A percentile compares a stretch with the other conserved stretches of the same genome.
These are phyloP conservation scores for Sequoia sempervirens DNA, from an alignment of 75 land plant genomes.

Conservation along the genomic window DNA sequence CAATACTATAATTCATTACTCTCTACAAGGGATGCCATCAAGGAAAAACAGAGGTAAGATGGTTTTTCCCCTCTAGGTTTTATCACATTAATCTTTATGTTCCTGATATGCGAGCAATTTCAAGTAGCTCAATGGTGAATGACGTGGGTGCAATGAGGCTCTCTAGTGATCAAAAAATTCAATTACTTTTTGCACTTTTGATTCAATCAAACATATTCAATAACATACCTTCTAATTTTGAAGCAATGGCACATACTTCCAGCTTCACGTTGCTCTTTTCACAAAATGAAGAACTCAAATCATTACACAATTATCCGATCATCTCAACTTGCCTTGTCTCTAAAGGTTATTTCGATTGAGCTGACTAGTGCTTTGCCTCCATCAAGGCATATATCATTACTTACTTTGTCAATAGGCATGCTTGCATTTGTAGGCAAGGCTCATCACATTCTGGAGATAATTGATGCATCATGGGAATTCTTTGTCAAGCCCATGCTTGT, in stretches of 20 bases:
- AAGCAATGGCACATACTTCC: conserved; percentile 85
- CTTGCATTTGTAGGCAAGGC: conserved; percentile 65
- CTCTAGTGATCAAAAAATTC: conserved; percentile 68
- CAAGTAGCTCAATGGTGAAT: conserved; percentile 15
- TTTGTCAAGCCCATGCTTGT: not conserved
- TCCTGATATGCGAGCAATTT: conserved; percentile 26
- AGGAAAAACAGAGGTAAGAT: conserved; percentile 35
- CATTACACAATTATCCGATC: too few species aligned
- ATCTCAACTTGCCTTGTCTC: too few species aligned
- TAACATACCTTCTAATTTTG: conserved; percentile 77
- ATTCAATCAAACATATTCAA: conserved; percentile 67
- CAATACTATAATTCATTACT: conserved; percentile 39
- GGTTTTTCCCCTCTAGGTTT: conserved; percentile 38
- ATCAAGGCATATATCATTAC: conserved; percentile 60
- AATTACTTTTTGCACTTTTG: conserved; percentile 78
- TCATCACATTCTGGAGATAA: conserved; percentile 50
- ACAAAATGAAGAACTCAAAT: too few species aligned
- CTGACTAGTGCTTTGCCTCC: conserved; percentile 45
- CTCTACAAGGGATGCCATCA: conserved; percentile 30
- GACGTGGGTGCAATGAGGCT: conserved; percentile 44
- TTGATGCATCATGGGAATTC: conserved; percentile 35
- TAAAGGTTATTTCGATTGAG: too few species aligned
- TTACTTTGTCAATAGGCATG: conserved; percentile 64
- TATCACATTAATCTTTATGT: conserved; percentile 23
- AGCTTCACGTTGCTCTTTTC: conserved; percentile 53